Conservation (phyloP, 208 protist species). For the Novymonas esmeraldas region DNA sequence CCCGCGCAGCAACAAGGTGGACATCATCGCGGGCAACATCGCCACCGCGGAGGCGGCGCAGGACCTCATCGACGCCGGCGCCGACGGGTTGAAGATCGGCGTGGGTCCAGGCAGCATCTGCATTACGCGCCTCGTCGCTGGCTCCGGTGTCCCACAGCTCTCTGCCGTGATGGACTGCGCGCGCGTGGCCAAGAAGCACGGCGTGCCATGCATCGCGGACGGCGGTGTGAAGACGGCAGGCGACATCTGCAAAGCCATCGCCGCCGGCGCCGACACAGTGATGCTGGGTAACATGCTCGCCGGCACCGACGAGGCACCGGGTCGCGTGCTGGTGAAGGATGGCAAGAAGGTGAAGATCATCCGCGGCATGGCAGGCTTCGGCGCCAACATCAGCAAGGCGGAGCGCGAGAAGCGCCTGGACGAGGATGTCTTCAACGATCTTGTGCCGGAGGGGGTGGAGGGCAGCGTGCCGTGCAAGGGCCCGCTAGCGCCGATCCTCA, state of each 20-base stretch:
- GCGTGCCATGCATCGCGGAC: constrained; percentile 90
- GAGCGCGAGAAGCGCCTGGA: constrained; percentile 81
- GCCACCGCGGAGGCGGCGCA: constrained; percentile 75
- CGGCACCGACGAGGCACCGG: constrained; percentile 89
- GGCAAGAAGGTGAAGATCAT: constrained; percentile 93
- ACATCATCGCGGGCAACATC: constrained; percentile 92
- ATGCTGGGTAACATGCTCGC: constrained; percentile 93
- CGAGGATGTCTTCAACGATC: constrained; percentile 86
- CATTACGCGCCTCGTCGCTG: constrained; percentile 88
- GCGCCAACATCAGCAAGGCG: constrained; percentile 90
- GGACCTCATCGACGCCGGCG: constrained; percentile 88
- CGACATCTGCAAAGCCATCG: constrained; percentile 91
- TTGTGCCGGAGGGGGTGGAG: constrained; percentile 91
- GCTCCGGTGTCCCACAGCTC: constrained; percentile 88
- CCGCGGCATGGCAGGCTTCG: constrained; percentile 91
- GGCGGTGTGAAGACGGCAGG: constrained; percentile 82
- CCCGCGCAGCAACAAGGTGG: constrained; percentile 55
- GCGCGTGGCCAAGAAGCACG: constrained; percentile 59
- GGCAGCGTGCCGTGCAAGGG: constrained; percentile 88
- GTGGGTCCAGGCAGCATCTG: constrained; percentile 90
- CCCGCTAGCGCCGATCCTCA: constrained; percentile 72
- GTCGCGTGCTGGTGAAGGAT: constrained; percentile 88
- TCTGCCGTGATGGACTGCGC: constrained; percentile 80
- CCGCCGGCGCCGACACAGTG: constrained; percentile 83
- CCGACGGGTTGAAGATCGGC: constrained; percentile 91